Evolutionary conservation across 164 flowering plant species (phyloP).

Genomic region (Stephania yunnanensis): DNA sequence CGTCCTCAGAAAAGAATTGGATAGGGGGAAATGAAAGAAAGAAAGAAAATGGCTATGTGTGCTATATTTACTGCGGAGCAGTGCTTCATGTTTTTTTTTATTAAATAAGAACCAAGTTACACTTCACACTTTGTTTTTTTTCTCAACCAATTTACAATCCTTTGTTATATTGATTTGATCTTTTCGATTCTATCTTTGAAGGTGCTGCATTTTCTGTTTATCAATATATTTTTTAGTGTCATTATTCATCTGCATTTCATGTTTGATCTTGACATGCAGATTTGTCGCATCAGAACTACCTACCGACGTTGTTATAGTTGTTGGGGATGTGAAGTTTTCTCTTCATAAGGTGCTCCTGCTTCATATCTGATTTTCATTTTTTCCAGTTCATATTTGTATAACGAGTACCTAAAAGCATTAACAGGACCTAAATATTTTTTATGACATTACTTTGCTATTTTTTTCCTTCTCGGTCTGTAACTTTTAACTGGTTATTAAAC

Average conservation of each 20-base stretch:
- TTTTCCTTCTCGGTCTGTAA: not conserved
- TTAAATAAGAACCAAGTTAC: not conserved
- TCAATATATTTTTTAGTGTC: not conserved
- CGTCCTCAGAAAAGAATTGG: no score
- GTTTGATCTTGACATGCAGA: slow-evolving; percentile 34
- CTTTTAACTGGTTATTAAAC: not conserved
- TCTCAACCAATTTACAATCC: not conserved
- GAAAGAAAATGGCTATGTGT: no score
- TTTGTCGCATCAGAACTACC: slow-evolving; percentile 64
- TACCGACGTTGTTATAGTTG: slow-evolving; percentile 48
- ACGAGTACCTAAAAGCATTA: not conserved
- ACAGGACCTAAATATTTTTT: not conserved
- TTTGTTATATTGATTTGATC: not conserved
- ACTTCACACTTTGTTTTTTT: not conserved
- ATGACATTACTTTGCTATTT: not conserved
- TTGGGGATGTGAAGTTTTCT: slow-evolving; percentile 61
- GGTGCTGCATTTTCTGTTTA: not conserved
- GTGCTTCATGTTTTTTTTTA: no score
- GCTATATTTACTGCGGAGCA: no score
- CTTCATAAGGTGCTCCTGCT: slow-evolving; percentile 66
- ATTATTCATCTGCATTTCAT: not conserved
- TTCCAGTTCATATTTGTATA: not conserved
- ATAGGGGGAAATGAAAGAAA: no score
- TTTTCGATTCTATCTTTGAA: not conserved
- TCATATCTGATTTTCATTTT: not conserved